Evolutionary conservation across 768 basidiomycete genomes (phyloP).

Genomic region (Dioszegia crocea): DNA sequence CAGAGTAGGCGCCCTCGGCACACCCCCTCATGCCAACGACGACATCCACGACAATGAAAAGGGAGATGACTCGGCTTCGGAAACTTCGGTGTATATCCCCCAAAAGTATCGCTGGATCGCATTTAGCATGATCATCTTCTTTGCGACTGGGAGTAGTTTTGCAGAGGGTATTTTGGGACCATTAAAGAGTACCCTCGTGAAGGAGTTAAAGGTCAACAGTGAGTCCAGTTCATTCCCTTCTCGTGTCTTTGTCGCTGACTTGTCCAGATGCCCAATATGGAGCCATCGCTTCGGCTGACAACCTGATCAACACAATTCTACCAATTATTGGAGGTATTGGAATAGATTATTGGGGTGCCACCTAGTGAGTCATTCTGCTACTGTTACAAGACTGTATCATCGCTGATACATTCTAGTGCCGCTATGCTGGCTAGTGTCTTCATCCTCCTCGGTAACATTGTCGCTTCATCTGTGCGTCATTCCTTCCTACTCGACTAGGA

Average conservation of each 20-base stretch:
- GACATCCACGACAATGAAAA: background rate
- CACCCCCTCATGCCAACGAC: background rate
- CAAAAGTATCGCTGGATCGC: slow-evolving; percentile 25
- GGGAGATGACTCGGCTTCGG: background rate
- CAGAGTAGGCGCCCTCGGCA: background rate
- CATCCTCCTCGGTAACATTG: slow-evolving; percentile 37
- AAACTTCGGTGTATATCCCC: slow-evolving; percentile 17
- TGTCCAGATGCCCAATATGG: slow-evolving; percentile 43
- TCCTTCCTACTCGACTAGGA: background rate
- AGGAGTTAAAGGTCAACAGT: slow-evolving; percentile 33
- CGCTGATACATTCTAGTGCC: slow-evolving; percentile 17
- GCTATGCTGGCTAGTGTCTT: slow-evolving; percentile 37
- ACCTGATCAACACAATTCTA: slow-evolving; percentile 45
- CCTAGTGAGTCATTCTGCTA: slow-evolving; percentile 25
- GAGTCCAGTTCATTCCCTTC: slow-evolving; percentile 13
- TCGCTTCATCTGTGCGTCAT: slow-evolving; percentile 28
- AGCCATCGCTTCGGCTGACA: slow-evolving; percentile 38
- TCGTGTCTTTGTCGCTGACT: background rate
- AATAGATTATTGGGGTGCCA: slow-evolving; percentile 48
- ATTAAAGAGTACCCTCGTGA: slow-evolving; percentile 31
- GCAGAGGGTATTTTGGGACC: slow-evolving; percentile 21
- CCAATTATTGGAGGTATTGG: slow-evolving; percentile 46
- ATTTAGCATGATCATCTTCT: slow-evolving; percentile 39
- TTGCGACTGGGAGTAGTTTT: slow-evolving; percentile 31
- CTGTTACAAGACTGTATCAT: background rate